phyloP scores from a whole-genome alignment of 306 rosid genomes.

The Quercus gilva region DNA sequence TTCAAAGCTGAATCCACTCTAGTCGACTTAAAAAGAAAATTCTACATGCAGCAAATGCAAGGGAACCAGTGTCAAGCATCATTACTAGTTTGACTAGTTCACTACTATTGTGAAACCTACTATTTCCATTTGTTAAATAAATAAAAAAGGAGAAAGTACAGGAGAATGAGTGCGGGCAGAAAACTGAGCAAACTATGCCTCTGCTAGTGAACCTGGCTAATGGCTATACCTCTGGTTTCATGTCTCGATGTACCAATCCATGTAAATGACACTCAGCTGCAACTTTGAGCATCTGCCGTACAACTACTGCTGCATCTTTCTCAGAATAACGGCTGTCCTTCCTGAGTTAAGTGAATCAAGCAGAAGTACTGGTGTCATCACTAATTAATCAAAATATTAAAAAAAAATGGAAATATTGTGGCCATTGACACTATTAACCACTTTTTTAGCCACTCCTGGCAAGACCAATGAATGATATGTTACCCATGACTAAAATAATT shows the following conservation, averaged over 20 bases:
- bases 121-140: background rate
- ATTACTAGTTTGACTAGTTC: background rate
- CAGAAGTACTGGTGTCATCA: constrained; percentile 12
- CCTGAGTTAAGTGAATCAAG: constrained; percentile 49
- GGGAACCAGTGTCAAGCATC: constrained; percentile 20
- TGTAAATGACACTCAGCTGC: constrained; percentile 98
- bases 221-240: constrained; percentile 87
- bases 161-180: constrained; percentile 7
- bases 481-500: constrained; percentile 12
- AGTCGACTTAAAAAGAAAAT: constrained; percentile 88
- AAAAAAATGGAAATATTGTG: constrained; percentile 9
- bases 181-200: constrained; percentile 2
- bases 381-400: constrained; percentile 11
- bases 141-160: background rate
- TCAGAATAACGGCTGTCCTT: constrained; percentile 94
- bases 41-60: constrained; percentile 44
- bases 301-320: constrained; percentile 94
- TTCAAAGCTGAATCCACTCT: constrained; percentile 71
- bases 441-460: constrained; percentile 12
- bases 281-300: constrained; percentile 98
- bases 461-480: constrained; percentile 10
- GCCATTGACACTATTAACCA: background rate
- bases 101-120: background rate
- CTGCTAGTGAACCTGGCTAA: constrained; percentile 3
- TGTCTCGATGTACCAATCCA: constrained; percentile 97